Percentiles rank a stretch among this genome's conserved stretches.
Evolutionary conservation across 441 rosid species (phyloP).

Genomic region (Euphorbia celastroides): DNA sequence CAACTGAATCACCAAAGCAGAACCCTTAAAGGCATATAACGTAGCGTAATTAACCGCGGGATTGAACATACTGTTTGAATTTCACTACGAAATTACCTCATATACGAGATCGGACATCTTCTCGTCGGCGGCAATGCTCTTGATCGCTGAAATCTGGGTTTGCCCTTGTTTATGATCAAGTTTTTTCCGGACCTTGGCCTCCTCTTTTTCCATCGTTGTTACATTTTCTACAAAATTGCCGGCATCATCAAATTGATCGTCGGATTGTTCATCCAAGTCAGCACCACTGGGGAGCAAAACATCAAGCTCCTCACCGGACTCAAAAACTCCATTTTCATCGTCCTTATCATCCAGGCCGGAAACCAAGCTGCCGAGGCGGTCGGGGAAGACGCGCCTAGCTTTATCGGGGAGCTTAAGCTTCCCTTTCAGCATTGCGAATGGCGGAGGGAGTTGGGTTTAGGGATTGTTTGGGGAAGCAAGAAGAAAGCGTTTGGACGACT

Average conservation of each 20-base stretch:
- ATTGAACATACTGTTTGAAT: not conserved
- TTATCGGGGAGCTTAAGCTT: slow-evolving; percentile 47
- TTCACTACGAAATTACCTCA: slow-evolving; percentile 35
- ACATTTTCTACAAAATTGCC: slow-evolving; percentile 19
- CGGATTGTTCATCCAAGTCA: slow-evolving; percentile 14
- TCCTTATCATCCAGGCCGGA: slow-evolving; percentile 28
- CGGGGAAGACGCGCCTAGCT: slow-evolving; percentile 36
- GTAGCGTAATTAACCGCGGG: not conserved
- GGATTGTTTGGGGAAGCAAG: slow-evolving; percentile 14
- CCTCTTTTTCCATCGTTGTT: slow-evolving; percentile 21
- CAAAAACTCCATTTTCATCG: slow-evolving; percentile 26
- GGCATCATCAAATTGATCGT: slow-evolving; percentile 15
- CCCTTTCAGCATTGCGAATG: slow-evolving; percentile 42
- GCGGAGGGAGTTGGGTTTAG: slow-evolving; percentile 8
- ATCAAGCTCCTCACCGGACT: slow-evolving; percentile 59
- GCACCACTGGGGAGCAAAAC: slow-evolving; percentile 36
- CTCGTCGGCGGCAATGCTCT: slow-evolving; percentile 47
- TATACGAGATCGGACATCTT: slow-evolving; percentile 58
- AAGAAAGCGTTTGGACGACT: not conserved
- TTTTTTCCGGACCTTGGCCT: slow-evolving; percentile 16
- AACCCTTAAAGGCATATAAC: not conserved
- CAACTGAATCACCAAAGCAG: not conserved
- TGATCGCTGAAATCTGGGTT: slow-evolving; percentile 27
- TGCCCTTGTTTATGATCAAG: slow-evolving; percentile 25
- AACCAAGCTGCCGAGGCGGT: slow-evolving; percentile 52